Evolutionary conservation across 495 filamentous ascomycete genomes (phyloP), one percentile per base, ranked within the genome.

Genomic region (Hypoxylon rickii): DNA sequence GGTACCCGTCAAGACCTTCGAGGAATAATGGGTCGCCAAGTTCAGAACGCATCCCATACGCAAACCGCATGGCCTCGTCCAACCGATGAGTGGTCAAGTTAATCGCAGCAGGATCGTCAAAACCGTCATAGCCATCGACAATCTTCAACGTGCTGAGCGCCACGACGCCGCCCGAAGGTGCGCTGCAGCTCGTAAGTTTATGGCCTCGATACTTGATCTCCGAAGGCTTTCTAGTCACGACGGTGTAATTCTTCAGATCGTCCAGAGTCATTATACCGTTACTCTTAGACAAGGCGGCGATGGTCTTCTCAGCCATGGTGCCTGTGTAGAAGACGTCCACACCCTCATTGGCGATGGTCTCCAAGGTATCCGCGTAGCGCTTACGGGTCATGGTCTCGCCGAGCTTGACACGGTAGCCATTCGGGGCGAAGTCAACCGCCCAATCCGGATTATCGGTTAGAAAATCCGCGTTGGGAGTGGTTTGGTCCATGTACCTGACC

Each of bases 351-450:
- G 87, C 86, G 63, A 95, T 87, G 0, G 73, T 67, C 60, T 91
- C 86, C 2, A 95, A 74, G 0, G 88, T 90, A 40, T 88, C 76
- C 1, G 88, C 89, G 65, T 89, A 90, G 24, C 90, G 78, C 56
- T 81, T 84, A 10, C 89, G 75, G 0, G 87, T 90, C 20, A 95
- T 86, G 0, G 70, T 87, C 42, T 92, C 87, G 13, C 84, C 85
- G 7, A 89, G 65, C 11, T 74, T 73, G 13, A 92, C 66, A 1
- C 81, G 74, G 0, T 80, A 51, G 22, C 74, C 75, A 33, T 90
- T 85, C 1, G 90, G 90, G 11, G 89, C 89, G 63, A 93, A 95
- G 64, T 95, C 89, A 18, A 88, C 70, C 1, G 89, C 88, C 84
- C 88, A 95, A 0, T 77, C 75, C 0, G 87, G 86, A 52, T 92